Base-by-base conservation (phyloP, 768 basidiomycete species). In the Boletus insuetus region DNA sequence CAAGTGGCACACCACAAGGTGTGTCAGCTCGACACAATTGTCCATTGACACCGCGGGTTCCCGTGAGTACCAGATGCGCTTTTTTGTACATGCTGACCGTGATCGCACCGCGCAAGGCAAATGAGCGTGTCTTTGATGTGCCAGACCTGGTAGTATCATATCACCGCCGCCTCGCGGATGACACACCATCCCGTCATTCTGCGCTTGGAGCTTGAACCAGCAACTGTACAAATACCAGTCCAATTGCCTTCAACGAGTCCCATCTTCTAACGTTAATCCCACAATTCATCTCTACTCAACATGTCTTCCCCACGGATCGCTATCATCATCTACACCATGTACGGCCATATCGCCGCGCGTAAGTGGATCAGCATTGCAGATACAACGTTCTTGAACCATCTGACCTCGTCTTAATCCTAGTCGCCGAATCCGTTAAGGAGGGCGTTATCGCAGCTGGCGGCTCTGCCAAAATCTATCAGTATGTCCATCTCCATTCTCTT, bases 251-350 rank as follows among this genome's bases (percentile, higher is more conserved):
- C 11, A 40, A 46, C 16, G n/a, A 47, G 13, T 17, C 47, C 26
- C 43, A 34, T 29, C 29, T 29, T 44, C 51, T 17, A 47, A 35
- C 49, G 26, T 24, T 9, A 16, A 4, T 2, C 24, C 9, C 43
- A 17, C 16, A 29, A 9, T 29, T n/a, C 26, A 29, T 29, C 29
- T 29, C 29, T 29, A 29, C 29, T 29, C 29, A 8, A 29, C 29
- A 81, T 79, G 78, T 65, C 79, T 40, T 58, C 76, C 46, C 86
- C 87, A 22, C 80, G 69, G 59, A 70, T 89, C 59, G 86, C 86
- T 50, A 87, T 90, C 62, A 58, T 90, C 62, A 83, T 90, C 71
- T 91, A 90, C 73, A 71, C 85, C n/a, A 70, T 89, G 75, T 88
- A 86, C 68, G 86, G 86, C 59, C 90, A 91, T 68, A 81, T 91